These are phyloP conservation scores for Arxiozyma slooffiae DNA, from an alignment of 1,139 yeast species.

Conservation along the genomic window DNA sequence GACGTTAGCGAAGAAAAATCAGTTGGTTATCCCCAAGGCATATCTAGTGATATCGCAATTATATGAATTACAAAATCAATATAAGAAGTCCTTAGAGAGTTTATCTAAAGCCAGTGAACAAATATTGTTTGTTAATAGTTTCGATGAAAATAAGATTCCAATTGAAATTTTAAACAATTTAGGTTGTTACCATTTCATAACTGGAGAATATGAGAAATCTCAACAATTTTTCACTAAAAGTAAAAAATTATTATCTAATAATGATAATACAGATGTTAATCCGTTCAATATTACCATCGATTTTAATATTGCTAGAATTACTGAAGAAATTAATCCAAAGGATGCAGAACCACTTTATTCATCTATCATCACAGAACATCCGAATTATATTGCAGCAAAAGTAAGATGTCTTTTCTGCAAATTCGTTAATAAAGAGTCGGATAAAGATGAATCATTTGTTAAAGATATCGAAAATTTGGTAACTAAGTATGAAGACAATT, in stretches of 20 bases:
- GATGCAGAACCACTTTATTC: conserved; percentile 39
- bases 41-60: conserved; percentile 56
- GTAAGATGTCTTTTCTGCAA: conserved; percentile 57
- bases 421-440: conserved; percentile 28
- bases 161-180: conserved; percentile 69
- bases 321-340: conserved; percentile 37
- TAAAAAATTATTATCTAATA: conserved; percentile 12
- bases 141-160: conserved; percentile 43
- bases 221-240: conserved; percentile 35
- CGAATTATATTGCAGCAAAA: conserved; percentile 68
- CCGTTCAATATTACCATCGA: conserved; percentile 40
- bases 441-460: conserved; percentile 34
- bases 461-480: conserved; percentile 48
- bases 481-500: conserved; percentile 45
- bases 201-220: conserved; percentile 48
- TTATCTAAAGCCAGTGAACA: conserved; percentile 50
- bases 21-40: conserved; percentile 61
- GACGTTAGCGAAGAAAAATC: conserved; percentile 45
- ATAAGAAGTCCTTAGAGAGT: conserved; percentile 48
- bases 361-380: conserved; percentile 46
- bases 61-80: conserved; percentile 50
- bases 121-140: conserved; percentile 35
- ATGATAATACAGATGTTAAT: conserved; percentile 13
- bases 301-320: conserved; percentile 55
- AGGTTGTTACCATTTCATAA: conserved; percentile 73